Evolutionary conservation across 2,329 filamentous ascomycete species (phyloP).

Genomic region (Colletotrichum eremochloae): DNA sequence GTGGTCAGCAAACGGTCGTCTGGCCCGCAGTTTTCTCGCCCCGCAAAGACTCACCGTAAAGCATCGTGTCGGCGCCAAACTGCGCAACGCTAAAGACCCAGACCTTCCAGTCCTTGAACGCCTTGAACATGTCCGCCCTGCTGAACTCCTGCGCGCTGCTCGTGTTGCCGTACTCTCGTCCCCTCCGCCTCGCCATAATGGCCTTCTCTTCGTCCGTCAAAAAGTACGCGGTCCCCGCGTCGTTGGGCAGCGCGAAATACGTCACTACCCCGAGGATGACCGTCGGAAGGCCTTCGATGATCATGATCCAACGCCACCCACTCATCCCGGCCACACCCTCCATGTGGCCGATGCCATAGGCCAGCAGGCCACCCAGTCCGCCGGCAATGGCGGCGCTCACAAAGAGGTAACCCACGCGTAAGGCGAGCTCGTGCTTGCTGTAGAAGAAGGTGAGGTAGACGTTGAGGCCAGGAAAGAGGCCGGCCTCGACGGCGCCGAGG

Average conservation of each 20-base stretch:
- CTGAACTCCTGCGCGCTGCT: constrained; percentile 60
- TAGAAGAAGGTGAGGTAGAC: constrained; percentile 83
- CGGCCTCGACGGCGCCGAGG: constrained; percentile 77
- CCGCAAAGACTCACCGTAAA: constrained; percentile 67
- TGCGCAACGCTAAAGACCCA: constrained; percentile 78
- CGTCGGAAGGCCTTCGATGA: constrained; percentile 63
- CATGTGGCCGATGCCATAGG: constrained; percentile 81
- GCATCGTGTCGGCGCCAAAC: constrained; percentile 81
- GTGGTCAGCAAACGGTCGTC: not conserved
- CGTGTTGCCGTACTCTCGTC: constrained; percentile 62
- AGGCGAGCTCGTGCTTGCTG: constrained; percentile 77
- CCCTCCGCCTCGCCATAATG: constrained; percentile 47
- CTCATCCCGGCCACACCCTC: constrained; percentile 73
- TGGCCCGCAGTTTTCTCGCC: too few species aligned
- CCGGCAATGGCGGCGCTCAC: constrained; percentile 79
- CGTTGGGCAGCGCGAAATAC: constrained; percentile 68
- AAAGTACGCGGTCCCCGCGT: constrained; percentile 53
- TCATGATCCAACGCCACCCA: constrained; percentile 82
- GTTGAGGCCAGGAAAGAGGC: constrained; percentile 77
- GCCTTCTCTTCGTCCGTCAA: constrained; percentile 51
- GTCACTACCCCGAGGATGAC: constrained; percentile 64
- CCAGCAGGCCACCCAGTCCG: constrained; percentile 78
- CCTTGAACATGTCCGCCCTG: constrained; percentile 74
- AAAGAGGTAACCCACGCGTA: constrained; percentile 81
- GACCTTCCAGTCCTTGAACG: constrained; percentile 81